phyloP scores from a whole-genome alignment of 1,284 basidiomycete species.

The Rhodotorula sp. region DNA sequence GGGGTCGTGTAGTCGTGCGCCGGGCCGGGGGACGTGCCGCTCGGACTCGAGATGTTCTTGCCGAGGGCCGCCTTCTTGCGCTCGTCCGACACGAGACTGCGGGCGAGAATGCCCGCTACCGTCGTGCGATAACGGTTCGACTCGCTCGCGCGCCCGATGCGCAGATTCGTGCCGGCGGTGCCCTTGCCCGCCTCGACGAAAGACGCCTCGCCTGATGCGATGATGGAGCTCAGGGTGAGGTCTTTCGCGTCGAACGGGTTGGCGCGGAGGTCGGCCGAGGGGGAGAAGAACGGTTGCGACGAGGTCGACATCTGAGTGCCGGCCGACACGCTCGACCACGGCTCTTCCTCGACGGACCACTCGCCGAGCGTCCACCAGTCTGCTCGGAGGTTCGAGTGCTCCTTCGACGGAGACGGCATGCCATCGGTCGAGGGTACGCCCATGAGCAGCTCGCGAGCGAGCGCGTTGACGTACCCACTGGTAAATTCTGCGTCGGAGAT shows the following conservation, averaged over 20 bases:
- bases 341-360: slow-evolving; percentile 8
- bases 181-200: slow-evolving; percentile 17
- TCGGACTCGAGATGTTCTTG: neutral
- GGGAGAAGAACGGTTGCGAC: slow-evolving; percentile 33
- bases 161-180: slow-evolving; percentile 19
- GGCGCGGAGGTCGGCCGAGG: slow-evolving; percentile 7
- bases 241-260: slow-evolving; percentile 33
- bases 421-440: slow-evolving; percentile 25
- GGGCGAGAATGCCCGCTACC: slow-evolving; percentile 27
- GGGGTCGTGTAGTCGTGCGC: neutral
- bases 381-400: neutral
- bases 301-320: neutral
- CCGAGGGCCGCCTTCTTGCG: slow-evolving; percentile 23
- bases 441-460: slow-evolving; percentile 40
- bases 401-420: neutral
- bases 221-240: slow-evolving; percentile 23
- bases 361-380: neutral
- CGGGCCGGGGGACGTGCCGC: neutral
- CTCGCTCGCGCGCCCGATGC: slow-evolving; percentile 25
- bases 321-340: neutral
- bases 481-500: slow-evolving; percentile 31
- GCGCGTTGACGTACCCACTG: slow-evolving; percentile 41
- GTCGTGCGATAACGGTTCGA: slow-evolving; percentile 23
- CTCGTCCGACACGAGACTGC: slow-evolving; percentile 28
- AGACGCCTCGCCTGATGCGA: slow-evolving; percentile 24